Percentiles rank a stretch among this genome's conserved stretches.
phyloP scores from a whole-genome alignment of 2,329 filamentous ascomycete genomes.

The Diplocarpon rosae region DNA sequence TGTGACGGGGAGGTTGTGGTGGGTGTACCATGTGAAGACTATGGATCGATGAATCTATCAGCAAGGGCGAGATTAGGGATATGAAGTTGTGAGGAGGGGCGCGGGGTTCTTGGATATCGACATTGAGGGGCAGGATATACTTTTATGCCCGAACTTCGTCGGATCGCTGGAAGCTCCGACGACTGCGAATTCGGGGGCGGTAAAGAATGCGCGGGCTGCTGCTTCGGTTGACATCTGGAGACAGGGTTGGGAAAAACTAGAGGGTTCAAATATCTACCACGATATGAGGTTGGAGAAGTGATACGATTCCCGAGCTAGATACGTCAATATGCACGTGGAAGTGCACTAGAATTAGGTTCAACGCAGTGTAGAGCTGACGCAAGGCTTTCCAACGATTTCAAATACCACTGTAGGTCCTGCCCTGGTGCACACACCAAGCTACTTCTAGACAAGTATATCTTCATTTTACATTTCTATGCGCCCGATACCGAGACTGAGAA shows the following conservation, averaged over 20 bases:
- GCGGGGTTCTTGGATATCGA: not conserved
- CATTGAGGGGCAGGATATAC: constrained; percentile 32
- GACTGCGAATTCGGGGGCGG: constrained; percentile 70
- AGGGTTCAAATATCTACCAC: not conserved
- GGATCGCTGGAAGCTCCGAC: constrained; percentile 81
- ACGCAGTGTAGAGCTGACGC: too few relatives aligned
- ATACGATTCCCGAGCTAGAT: too few relatives aligned
- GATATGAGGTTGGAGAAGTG: too few relatives aligned
- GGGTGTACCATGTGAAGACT: constrained; percentile 88
- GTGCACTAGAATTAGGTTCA: too few relatives aligned
- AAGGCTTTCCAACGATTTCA: too few relatives aligned
- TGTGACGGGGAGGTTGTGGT: constrained; percentile 62
- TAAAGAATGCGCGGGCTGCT: constrained; percentile 69
- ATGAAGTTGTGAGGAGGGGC: not conserved
- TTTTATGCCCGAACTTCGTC: constrained; percentile 79
- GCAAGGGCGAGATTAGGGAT: not conserved
- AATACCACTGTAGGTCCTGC: too few relatives aligned
- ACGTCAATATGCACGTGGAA: too few relatives aligned
- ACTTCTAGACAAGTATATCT: too few relatives aligned
- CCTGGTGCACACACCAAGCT: too few relatives aligned
- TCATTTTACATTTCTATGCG: too few relatives aligned
- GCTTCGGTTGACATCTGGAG: constrained; percentile 53
- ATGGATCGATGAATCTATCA: constrained; percentile 1
- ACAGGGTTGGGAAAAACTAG: not conserved
- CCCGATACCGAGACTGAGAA: too few relatives aligned